These are phyloP conservation scores for Fusarium sarcochroum DNA, from an alignment of 2,329 filamentous ascomycete species.

Conservation along the genomic window DNA sequence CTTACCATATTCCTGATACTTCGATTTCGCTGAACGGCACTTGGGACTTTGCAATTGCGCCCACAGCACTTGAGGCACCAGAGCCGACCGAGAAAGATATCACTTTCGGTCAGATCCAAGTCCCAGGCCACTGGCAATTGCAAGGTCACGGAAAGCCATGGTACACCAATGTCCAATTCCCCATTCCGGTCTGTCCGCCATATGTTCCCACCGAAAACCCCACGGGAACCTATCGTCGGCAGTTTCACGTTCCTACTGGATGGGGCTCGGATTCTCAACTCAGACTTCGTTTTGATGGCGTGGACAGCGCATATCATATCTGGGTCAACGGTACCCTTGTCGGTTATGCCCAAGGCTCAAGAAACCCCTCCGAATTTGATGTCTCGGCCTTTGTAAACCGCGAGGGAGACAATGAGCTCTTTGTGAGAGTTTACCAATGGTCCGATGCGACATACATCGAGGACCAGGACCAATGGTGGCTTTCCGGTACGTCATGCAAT, in stretches of 20 bases:
- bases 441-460: constrained; percentile 79
- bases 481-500: constrained; percentile 69
- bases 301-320: constrained; percentile 79
- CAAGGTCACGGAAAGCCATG: constrained; percentile 77
- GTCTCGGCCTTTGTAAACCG: constrained; percentile 64
- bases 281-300: constrained; percentile 77
- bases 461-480: constrained; percentile 79
- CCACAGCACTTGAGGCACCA: constrained; percentile 62
- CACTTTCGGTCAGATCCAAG: constrained; percentile 64
- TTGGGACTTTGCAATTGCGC: constrained; percentile 69
- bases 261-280: constrained; percentile 67
- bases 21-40: constrained; percentile 66
- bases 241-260: constrained; percentile 65
- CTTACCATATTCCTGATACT: constrained; percentile 67
- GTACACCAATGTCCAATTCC: constrained; percentile 78
- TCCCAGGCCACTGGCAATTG: constrained; percentile 79
- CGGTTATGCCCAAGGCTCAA: constrained; percentile 77
- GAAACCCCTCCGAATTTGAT: constrained; percentile 80
- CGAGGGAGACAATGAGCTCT: constrained; percentile 65
- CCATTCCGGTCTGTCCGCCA: constrained; percentile 76
- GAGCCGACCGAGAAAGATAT: constrained; percentile 61
- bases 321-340: constrained; percentile 75
- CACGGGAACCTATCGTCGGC: constrained; percentile 72
- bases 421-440: constrained; percentile 79
- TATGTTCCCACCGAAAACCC: constrained; percentile 74